Percentiles rank a stretch among this genome's conserved stretches.
Conservation (phyloP, 164 flowering plant species). For the Vitis cinerea region DNA sequence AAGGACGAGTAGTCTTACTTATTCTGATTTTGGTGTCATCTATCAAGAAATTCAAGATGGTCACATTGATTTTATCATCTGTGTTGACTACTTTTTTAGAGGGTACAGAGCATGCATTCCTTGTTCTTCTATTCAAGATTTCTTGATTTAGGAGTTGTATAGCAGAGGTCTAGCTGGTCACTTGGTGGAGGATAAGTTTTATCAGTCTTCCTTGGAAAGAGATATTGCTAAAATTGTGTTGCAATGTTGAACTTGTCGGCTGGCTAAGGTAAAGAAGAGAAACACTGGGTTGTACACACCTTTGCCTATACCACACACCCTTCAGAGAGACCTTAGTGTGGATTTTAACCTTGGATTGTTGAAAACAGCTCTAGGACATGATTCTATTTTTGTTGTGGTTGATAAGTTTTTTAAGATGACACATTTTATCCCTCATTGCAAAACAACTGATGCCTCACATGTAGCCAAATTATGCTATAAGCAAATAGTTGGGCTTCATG, state of each 20-base stretch:
- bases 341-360: conserved; percentile 17
- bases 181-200: too few relatives aligned
- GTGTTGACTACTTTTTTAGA: too few relatives aligned
- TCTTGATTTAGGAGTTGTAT: too few relatives aligned
- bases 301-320: conserved; percentile 4
- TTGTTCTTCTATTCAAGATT: too few relatives aligned
- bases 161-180: too few relatives aligned
- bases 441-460: not conserved
- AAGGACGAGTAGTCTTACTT: too few relatives aligned
- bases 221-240: conserved; percentile 8
- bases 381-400: conserved; percentile 12
- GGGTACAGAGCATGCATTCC: too few relatives aligned
- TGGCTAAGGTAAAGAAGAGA: not conserved
- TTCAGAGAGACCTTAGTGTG: conserved; percentile 14
- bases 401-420: conserved; percentile 19
- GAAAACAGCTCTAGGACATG: not conserved
- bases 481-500: conserved; percentile 7
- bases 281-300: conserved; percentile 12
- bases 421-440: conserved; percentile 17
- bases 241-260: conserved; percentile 9
- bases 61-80: too few relatives aligned
- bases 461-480: conserved; percentile 1
- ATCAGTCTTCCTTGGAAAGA: not conserved
- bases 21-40: too few relatives aligned
- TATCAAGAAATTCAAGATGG: too few relatives aligned